Evolutionary conservation across 1,284 basidiomycete genomes (phyloP).

Genomic region (Butyriboletus appendiculatus): DNA sequence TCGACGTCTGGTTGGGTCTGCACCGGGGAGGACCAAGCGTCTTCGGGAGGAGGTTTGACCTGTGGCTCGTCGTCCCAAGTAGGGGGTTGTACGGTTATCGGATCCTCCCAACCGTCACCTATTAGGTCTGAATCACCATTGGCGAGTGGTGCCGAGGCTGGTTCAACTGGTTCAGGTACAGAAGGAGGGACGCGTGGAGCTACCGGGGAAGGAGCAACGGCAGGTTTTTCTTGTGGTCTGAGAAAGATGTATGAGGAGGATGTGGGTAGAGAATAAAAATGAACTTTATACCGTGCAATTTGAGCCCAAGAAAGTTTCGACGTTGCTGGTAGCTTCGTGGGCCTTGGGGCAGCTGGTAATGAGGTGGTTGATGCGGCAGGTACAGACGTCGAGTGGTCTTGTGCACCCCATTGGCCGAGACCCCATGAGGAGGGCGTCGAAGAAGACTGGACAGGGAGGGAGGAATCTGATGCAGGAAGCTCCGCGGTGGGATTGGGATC

Average conservation of each 20-base stretch:
- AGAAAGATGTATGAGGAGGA: constrained; percentile 29
- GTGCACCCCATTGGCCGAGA: constrained; percentile 26
- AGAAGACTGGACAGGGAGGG: constrained; percentile 6
- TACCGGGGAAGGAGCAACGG: constrained; percentile 24
- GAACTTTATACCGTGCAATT: constrained; percentile 60
- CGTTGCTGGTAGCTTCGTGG: constrained; percentile 61
- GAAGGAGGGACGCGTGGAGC: constrained; percentile 24
- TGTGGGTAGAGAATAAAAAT: neutral
- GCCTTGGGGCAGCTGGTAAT: constrained; percentile 30
- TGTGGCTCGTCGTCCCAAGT: constrained; percentile 75
- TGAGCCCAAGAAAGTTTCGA: constrained; percentile 82
- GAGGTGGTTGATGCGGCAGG: constrained; percentile 25
- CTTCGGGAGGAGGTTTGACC: constrained; percentile 41
- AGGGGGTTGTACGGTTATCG: constrained; percentile 68
- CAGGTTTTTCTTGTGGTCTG: constrained; percentile 33
- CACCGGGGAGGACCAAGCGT: constrained; percentile 42
- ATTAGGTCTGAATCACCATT: constrained; percentile 41
- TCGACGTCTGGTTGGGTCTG: constrained; percentile 20
- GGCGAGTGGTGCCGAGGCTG: constrained; percentile 27
- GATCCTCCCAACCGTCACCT: constrained; percentile 65
- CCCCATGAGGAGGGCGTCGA: constrained; percentile 27
- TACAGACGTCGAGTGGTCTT: constrained; percentile 26
- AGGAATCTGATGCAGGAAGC: constrained; percentile 9
- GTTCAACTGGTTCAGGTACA: constrained; percentile 30
- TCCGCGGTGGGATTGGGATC: constrained; percentile 15